A percentile compares a stretch with the other conserved stretches of the same genome.
These are phyloP conservation scores for Penicillium psychrofluorescens DNA, from an alignment of 495 filamentous ascomycete genomes.

Conservation along the genomic window DNA sequence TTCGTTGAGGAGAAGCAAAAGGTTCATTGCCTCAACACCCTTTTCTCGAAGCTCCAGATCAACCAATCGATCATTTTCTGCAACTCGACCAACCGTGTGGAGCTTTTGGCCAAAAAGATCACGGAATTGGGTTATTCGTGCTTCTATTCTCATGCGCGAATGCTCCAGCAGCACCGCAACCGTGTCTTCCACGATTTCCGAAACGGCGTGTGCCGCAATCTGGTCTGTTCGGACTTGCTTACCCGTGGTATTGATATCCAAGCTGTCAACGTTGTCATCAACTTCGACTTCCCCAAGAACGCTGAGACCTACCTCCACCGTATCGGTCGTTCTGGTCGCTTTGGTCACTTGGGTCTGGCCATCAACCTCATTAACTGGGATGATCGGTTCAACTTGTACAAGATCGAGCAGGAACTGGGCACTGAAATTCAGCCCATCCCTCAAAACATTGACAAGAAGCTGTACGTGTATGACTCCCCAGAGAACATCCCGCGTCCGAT, in stretches of 20 bases:
- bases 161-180: constrained; percentile 96
- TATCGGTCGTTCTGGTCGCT: constrained; percentile 94
- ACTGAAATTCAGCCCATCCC: constrained; percentile 98
- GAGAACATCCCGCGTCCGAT: constrained; percentile 86
- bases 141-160: constrained; percentile 98
- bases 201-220: constrained; percentile 93
- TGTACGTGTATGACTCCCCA: constrained; percentile 96
- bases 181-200: constrained; percentile 99
- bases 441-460: constrained; percentile 87
- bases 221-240: constrained; percentile 95
- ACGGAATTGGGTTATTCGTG: constrained; percentile 98
- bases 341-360: constrained; percentile 92
- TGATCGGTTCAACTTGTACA: constrained; percentile 97
- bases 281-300: constrained; percentile 99
- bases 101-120: constrained; percentile 97
- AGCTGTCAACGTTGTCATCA: constrained; percentile 99
- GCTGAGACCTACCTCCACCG: constrained; percentile 98
- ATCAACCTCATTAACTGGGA: constrained; percentile 99
- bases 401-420: constrained; percentile 93
- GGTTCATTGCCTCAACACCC: constrained; percentile 96
- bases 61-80: constrained; percentile 99
- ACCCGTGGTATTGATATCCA: constrained; percentile 99
- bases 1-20: constrained; percentile 99
- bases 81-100: constrained; percentile 97
- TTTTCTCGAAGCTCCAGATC: constrained; percentile 98